Evolutionary conservation across 106 monocot genomes (phyloP), one percentile per base, ranked within the genome.

Genomic region (Dendrobium chrysotoxum): DNA sequence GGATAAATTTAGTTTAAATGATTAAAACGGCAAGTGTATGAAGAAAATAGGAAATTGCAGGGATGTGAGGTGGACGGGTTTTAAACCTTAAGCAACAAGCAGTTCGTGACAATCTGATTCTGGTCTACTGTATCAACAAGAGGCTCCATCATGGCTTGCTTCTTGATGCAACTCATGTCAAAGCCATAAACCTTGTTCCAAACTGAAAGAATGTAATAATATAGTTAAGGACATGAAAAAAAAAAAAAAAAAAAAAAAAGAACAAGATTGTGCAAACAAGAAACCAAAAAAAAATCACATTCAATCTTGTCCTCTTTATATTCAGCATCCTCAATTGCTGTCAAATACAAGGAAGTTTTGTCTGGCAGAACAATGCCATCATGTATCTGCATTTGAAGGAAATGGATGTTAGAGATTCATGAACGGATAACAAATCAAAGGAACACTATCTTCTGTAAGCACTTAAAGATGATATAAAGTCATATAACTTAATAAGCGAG

Each of bases 281-380:
- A 70, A 9, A 54, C 13, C 7, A 67, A 54, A 57, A 57, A 67
- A 67, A 70, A 23, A 83, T 84, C 72, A 90, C 96, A 96, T 83
- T 96, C 93, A 78, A 96, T 94, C 79, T 93, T 96, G 75, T 96
- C 93, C 53, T 93, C 90, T 88, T 96, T 96, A 46, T 96, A 96
- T 74, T 96, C 96, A 40, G 92, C 92, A 88, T 96, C 96, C 75
- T 96, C 96, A 83, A 96, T 93, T 58, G 96, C 90, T 53, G 96
- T 96, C 84, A 96, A 85, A 86, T 87, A 91, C 12, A 96, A 81
- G 66, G 93, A 91, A 45, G 92, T 86, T 82, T 90, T 96, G 79
- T 96, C 96, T 65, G 96, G 96, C 47, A 96, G 86, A 20, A 96
- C 82, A 50, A 87, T 78, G 28, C 96, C 96, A 87, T 80, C 87